Evolutionary conservation across 371 early-diverging fungal genomes (phyloP).

Genomic region (Choanephora cucurbitarum): DNA sequence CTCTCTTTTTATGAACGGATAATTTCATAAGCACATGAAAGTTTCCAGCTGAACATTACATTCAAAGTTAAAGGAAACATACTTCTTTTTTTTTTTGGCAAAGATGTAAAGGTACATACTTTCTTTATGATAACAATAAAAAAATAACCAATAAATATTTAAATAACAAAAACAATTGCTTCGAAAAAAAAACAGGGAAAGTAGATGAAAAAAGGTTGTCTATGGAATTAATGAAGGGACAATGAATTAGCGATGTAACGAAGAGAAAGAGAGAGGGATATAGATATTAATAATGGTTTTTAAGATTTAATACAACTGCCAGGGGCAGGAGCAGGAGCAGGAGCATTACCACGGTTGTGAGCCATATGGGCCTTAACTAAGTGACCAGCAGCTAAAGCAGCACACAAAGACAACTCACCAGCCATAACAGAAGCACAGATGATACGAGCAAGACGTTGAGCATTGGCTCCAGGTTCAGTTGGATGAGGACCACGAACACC

Average conservation of each 20-base stretch:
- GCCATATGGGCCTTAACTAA: slow-evolving; percentile 84
- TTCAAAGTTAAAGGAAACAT: too few species aligned
- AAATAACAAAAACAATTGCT: not conserved
- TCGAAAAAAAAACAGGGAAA: not conserved
- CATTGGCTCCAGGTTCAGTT: slow-evolving; percentile 85
- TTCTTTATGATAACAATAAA: not conserved
- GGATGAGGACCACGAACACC: slow-evolving; percentile 86
- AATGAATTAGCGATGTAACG: not conserved
- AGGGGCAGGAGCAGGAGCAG: slow-evolving; percentile 21
- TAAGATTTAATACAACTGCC: slow-evolving; percentile 30
- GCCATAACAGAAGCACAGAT: slow-evolving; percentile 95
- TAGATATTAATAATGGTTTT: not conserved
- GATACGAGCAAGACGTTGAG: slow-evolving; percentile 86
- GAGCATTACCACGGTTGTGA: slow-evolving; percentile 66
- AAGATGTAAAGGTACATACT: too few species aligned
- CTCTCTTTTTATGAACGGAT: too few species aligned
- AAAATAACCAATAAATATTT: not conserved
- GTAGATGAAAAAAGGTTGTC: not conserved
- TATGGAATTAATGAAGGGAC: not conserved
- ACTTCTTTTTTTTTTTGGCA: too few species aligned
- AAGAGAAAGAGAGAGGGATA: not conserved
- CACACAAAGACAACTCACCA: slow-evolving; percentile 90
- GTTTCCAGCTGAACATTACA: too few species aligned
- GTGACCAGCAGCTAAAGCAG: slow-evolving; percentile 88
- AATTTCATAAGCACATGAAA: too few species aligned